A percentile compares a stretch with the other conserved stretches of the same genome.
These are phyloP conservation scores for Phytophthora niederhauseri DNA, from an alignment of 352 stramenopile genomes.

Conservation along the genomic window DNA sequence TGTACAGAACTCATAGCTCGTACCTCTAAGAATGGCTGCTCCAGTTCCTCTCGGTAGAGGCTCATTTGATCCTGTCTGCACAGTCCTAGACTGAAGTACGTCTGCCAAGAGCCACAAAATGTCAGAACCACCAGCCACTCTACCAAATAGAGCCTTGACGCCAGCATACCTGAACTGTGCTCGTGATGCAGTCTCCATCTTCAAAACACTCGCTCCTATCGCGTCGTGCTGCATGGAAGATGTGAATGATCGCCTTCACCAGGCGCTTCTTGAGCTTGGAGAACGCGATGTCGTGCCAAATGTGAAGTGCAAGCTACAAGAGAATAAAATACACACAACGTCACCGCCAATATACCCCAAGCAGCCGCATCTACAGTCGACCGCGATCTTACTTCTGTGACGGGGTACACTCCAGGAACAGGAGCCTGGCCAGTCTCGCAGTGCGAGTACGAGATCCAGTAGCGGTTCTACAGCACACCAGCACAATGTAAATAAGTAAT, in stretches of 20 bases:
- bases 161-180: slow-evolving; percentile 62
- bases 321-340: neutral
- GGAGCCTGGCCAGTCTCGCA: slow-evolving; percentile 84
- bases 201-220: slow-evolving; percentile 70
- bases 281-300: slow-evolving; percentile 86
- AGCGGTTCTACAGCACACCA: slow-evolving; percentile 61
- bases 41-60: slow-evolving; percentile 80
- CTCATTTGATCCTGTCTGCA: slow-evolving; percentile 84
- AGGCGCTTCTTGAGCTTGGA: slow-evolving; percentile 73
- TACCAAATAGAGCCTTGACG: neutral
- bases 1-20: neutral
- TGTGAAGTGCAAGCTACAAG: slow-evolving; percentile 77
- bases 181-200: slow-evolving; percentile 69
- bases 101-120: slow-evolving; percentile 39
- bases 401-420: slow-evolving; percentile 81
- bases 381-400: slow-evolving; percentile 63
- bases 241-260: slow-evolving; percentile 64
- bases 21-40: slow-evolving; percentile 74
- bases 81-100: slow-evolving; percentile 75
- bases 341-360: neutral
- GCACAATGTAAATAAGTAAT: neutral
- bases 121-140: neutral
- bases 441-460: slow-evolving; percentile 90
- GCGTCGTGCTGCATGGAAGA: slow-evolving; percentile 63
- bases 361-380: neutral